phyloP scores from a whole-genome alignment of 1,284 basidiomycete species.

The Lentinus polychrous region DNA sequence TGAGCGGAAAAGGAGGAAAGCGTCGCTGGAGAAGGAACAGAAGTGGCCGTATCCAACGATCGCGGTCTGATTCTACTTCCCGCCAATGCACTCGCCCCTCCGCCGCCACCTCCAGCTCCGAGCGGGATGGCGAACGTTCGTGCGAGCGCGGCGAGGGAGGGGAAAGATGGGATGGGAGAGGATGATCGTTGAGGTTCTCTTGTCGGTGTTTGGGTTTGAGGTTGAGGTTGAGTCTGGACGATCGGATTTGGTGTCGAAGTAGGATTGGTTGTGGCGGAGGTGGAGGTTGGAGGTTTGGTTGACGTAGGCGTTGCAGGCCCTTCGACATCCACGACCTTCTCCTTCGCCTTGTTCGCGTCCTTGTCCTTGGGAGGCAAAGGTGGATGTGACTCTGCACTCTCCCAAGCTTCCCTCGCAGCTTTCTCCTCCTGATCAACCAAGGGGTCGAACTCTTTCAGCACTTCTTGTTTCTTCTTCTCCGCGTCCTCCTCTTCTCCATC shows the following conservation, averaged over 20 bases:
- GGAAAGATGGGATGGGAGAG: constrained; percentile 38
- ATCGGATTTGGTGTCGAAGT: not conserved
- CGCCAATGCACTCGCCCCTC: constrained; percentile 21
- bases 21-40: constrained; percentile 45
- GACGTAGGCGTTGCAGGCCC: constrained; percentile 24
- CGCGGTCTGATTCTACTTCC: constrained; percentile 26
- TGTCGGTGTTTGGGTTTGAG: not conserved
- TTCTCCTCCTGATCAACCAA: constrained; percentile 48
- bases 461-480: constrained; percentile 25
- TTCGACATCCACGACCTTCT: constrained; percentile 14
- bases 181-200: constrained; percentile 15
- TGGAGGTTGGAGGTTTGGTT: constrained; percentile 13
- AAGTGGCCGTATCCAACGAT: constrained; percentile 48
- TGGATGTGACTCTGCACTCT: constrained; percentile 47
- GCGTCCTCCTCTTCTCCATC: constrained; percentile 1
- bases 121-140: constrained; percentile 52
- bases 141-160: constrained; percentile 57
- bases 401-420: constrained; percentile 57
- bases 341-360: not conserved
- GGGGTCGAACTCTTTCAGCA: constrained; percentile 62
- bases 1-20: constrained; percentile 48
- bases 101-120: constrained; percentile 25
- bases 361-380: constrained; percentile 22
- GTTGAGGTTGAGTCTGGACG: constrained; percentile 6
- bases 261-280: not conserved